These are phyloP conservation scores for Millerago galiae DNA, from an alignment of 805 yeast species.

Conservation along the genomic window DNA sequence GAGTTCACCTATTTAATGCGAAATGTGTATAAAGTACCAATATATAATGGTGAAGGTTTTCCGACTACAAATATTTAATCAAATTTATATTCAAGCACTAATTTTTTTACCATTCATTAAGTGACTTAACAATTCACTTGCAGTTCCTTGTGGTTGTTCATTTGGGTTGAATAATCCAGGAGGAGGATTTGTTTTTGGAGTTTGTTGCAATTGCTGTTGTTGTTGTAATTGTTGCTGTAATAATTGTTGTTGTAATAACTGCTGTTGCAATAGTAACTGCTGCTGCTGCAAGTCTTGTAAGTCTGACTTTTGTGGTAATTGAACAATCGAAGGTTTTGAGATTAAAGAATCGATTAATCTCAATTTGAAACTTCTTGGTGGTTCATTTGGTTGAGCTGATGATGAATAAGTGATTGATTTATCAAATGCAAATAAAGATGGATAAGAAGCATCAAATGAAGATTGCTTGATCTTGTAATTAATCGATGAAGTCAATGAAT, in stretches of 20 bases:
- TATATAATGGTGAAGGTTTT: background rate
- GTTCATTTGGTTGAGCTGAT: slow-evolving; percentile 7
- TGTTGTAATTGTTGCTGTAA: slow-evolving; percentile 21
- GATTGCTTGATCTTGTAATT: slow-evolving; percentile 33
- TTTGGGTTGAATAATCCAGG: slow-evolving; percentile 51
- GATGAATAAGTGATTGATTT: slow-evolving; percentile 1
- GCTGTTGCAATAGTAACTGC: slow-evolving; percentile 24
- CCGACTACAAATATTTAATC: background rate
- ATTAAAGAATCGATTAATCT: slow-evolving; percentile 32
- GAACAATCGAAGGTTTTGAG: slow-evolving; percentile 21
- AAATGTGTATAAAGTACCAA: too few species aligned
- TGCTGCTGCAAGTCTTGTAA: slow-evolving; percentile 22
- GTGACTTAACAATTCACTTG: slow-evolving; percentile 78
- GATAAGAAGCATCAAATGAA: slow-evolving; percentile 22
- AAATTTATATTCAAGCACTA: slow-evolving; percentile 22
- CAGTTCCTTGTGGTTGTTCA: slow-evolving; percentile 37
- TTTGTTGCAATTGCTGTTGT: slow-evolving; percentile 1
- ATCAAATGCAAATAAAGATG: slow-evolving; percentile 46
- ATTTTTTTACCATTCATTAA: slow-evolving; percentile 71
- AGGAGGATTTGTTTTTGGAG: slow-evolving; percentile 50
- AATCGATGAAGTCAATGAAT: slow-evolving; percentile 27
- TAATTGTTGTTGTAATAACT: slow-evolving; percentile 19
- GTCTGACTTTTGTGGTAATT: slow-evolving; percentile 5
- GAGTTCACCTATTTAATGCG: background rate
- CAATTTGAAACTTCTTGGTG: slow-evolving; percentile 27